Conservation (phyloP, 305 asterid genomes). For the Fraxinus dipetala region DNA sequence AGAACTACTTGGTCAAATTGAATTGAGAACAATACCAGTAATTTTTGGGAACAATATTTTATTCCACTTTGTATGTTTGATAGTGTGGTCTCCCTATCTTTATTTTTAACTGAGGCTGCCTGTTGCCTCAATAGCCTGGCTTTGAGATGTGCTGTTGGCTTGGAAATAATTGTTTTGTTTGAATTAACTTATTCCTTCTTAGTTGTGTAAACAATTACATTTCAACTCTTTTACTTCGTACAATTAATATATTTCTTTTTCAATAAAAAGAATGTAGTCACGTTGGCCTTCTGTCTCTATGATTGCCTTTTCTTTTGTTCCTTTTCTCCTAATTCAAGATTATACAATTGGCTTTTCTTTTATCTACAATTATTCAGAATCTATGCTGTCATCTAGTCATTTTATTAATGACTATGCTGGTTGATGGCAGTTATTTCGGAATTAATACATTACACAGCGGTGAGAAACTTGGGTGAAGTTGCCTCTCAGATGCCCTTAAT, state of each 20-base stretch:
- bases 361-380: slow-evolving; percentile 14
- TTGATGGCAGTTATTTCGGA: slow-evolving; percentile 85
- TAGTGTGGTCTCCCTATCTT: neutral
- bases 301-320: neutral
- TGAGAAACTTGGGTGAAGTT: slow-evolving; percentile 62
- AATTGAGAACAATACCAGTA: slow-evolving; percentile 3
- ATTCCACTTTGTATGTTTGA: neutral
- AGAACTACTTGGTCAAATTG: neutral
- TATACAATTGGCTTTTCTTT: neutral
- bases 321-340: neutral
- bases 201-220: neutral
- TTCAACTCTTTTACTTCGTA: neutral
- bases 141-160: neutral
- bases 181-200: neutral
- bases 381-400: slow-evolving; percentile 20
- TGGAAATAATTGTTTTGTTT: neutral
- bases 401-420: slow-evolving; percentile 1
- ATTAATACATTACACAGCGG: slow-evolving; percentile 83
- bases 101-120: neutral
- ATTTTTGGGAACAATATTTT: slow-evolving; percentile 1
- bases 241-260: neutral
- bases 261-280: neutral
- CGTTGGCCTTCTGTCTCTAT: neutral
- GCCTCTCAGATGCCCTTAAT: slow-evolving; percentile 84
- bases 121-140: neutral